Evolutionary conservation across 768 basidiomycete genomes (phyloP), one percentile per base, ranked within the genome.

Genomic region (Termitomyces sp.): DNA sequence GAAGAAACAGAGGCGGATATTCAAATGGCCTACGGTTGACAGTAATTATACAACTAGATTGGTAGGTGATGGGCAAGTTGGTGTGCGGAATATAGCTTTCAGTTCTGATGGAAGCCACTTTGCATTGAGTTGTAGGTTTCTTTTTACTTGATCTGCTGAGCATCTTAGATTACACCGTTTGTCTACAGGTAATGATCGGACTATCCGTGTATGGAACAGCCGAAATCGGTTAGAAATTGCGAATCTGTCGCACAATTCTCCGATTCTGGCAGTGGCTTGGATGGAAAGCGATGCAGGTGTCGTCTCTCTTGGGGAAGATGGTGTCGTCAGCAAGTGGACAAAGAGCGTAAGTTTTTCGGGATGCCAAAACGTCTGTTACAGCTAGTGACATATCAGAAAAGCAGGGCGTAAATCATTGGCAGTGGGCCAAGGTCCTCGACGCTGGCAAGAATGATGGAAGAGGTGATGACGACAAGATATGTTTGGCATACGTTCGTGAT

Each of bases 201-300:
- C 85, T 22, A 74, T 89, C 52, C 85, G 89, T 49, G 81, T 90
- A 68, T 88, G 86, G 86, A 79, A 79, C 63, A 86, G 78, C 62
- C 57, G 68, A 36, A 75, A 66, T 35, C 73, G 72, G 15, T 69
- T 70, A 44, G 89, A 90, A 72, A 75, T 86, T 52, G 86, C 85
- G 11, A 77, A 81, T 50, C 73, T 90, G 52, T 70, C 78, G 22
- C 85, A 87, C 65, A 81, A 80, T 66, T 73, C 82, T 50, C 73
- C 74, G 2, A 73, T 86, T 9, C 70, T 81, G 32, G 76, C 78
- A 9, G 75, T 84, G 7, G 78, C 78, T 51, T 90, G 89, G 89
- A 78, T 89, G 76, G 79, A 82, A 39, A 78, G 77, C 35, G 83
- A 86, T 60, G 69, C 76, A 60, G 87, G 83, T 2, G 76, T 89